Conservation (phyloP, 495 filamentous ascomycete genomes). For the Xylaria nigripes region DNA sequence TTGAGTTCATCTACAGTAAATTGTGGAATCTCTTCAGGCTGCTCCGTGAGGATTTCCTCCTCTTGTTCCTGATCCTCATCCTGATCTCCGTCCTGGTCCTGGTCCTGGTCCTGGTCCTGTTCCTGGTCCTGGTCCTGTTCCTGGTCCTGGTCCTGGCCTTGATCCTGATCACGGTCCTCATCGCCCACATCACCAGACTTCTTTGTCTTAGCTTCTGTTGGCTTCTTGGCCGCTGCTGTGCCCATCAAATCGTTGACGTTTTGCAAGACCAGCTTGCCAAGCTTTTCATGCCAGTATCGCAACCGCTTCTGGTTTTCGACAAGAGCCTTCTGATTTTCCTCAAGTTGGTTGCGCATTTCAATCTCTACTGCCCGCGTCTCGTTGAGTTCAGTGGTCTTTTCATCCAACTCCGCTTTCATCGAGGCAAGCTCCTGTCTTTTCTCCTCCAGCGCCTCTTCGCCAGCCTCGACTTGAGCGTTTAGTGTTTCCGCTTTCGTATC, state of each 20-base stretch:
- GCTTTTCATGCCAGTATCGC: conserved; percentile 81
- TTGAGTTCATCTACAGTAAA: conserved; percentile 85
- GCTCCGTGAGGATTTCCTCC: conserved; percentile 13
- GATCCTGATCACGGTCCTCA: conserved; percentile 11
- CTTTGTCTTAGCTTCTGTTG: conserved; percentile 5
- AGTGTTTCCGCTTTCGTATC: conserved; percentile 63
- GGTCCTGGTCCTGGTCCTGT: conserved; percentile 2
- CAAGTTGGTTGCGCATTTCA: conserved; percentile 95
- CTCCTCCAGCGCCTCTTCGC: conserved; percentile 66
- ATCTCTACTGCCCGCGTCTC: conserved; percentile 85
- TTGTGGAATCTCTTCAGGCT: conserved; percentile 53
- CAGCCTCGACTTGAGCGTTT: conserved; percentile 71
- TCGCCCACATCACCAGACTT: conserved; percentile 20
- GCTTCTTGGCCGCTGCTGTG: conserved; percentile 28
- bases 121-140: conserved; percentile 17
- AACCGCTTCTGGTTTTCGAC: conserved; percentile 78
- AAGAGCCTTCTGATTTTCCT: conserved; percentile 88
- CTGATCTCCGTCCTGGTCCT: conserved; percentile 16
- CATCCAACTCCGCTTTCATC: conserved; percentile 78
- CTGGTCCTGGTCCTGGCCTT: too few species aligned
- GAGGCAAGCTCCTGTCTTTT: conserved; percentile 74
- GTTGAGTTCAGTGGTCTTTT: conserved; percentile 79
- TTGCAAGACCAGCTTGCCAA: conserved; percentile 69
- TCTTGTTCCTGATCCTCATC: conserved; percentile 20
- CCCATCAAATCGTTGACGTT: conserved; percentile 64